Percentiles rank a stretch among this genome's conserved stretches.
Conservation (phyloP, 176 grass and related monocot species). For the Carex parvula region DNA sequence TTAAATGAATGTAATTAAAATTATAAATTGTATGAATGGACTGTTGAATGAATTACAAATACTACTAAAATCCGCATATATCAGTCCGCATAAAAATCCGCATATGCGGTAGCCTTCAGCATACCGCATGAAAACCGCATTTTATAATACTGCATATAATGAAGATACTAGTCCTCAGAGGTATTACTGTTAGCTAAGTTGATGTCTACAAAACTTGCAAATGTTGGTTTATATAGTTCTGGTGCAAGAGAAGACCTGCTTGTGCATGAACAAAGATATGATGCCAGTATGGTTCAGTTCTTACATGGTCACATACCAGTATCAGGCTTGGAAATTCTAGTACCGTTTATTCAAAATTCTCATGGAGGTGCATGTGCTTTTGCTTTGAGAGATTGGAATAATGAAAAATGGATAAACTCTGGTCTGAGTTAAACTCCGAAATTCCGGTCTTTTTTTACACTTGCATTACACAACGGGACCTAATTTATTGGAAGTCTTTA, state of each 20-base stretch:
- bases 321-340: background rate
- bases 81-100: too few species aligned
- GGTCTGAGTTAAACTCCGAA: background rate
- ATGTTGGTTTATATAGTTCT: conserved; percentile 49
- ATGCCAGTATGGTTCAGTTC: background rate
- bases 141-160: too few species aligned
- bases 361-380: background rate
- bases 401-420: background rate
- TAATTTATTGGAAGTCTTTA: background rate
- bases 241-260: conserved; percentile 46
- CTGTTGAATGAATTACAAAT: too few species aligned
- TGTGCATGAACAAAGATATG: background rate
- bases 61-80: too few species aligned
- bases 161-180: conserved; percentile 48
- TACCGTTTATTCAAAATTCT: background rate
- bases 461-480: background rate
- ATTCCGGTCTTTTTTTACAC: too few species aligned
- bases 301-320: background rate
- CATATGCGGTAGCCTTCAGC: too few species aligned
- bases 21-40: too few species aligned
- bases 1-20: too few species aligned
- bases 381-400: background rate
- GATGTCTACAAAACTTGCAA: conserved; percentile 51
- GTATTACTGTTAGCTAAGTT: conserved; percentile 44
- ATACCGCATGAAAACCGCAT: too few species aligned